These are phyloP conservation scores for Vitis hybrid DNA, from an alignment of 177 flowering plant species.

Conservation along the genomic window DNA sequence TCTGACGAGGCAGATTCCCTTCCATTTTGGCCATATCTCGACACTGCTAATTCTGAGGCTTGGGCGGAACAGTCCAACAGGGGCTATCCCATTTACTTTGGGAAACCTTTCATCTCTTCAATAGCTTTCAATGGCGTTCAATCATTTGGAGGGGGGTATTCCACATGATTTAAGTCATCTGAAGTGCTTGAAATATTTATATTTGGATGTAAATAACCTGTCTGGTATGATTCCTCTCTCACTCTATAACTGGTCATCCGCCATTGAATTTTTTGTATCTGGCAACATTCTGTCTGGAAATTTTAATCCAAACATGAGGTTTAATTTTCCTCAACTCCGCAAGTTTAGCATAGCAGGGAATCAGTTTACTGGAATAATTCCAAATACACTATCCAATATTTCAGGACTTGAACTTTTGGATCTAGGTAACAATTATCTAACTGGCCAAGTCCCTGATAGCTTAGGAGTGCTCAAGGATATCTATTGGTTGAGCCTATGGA, in stretches of 20 bases:
- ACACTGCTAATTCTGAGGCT: too few relatives aligned
- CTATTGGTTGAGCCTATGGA: not conserved
- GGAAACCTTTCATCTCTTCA: too few relatives aligned
- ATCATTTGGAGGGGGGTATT: conserved; percentile 15
- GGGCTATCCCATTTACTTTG: too few relatives aligned
- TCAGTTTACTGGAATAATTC: conserved; percentile 8
- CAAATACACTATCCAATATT: conserved; percentile 9
- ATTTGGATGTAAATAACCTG: not conserved
- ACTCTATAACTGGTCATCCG: too few relatives aligned
- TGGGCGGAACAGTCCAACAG: too few relatives aligned
- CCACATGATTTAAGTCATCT: conserved; percentile 19
- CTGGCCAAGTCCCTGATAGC: conserved; percentile 7
- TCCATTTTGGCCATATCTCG: too few relatives aligned
- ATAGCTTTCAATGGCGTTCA: not conserved
- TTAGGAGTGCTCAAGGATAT: conserved; percentile 6
- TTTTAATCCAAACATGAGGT: conserved; percentile 7
- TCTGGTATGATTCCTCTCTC: too few relatives aligned
- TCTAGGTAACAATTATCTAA: not conserved
- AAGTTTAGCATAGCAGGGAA: not conserved
- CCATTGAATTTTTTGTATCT: too few relatives aligned
- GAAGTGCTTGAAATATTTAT: not conserved
- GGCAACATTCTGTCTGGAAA: not conserved
- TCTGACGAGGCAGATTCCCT: too few relatives aligned
- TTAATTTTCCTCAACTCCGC: conserved; percentile 5
- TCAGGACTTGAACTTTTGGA: not conserved